Evolutionary conservation across 169 alveolate genomes (phyloP), one percentile per base, ranked within the genome.

Genomic region (Fabrea salina): DNA sequence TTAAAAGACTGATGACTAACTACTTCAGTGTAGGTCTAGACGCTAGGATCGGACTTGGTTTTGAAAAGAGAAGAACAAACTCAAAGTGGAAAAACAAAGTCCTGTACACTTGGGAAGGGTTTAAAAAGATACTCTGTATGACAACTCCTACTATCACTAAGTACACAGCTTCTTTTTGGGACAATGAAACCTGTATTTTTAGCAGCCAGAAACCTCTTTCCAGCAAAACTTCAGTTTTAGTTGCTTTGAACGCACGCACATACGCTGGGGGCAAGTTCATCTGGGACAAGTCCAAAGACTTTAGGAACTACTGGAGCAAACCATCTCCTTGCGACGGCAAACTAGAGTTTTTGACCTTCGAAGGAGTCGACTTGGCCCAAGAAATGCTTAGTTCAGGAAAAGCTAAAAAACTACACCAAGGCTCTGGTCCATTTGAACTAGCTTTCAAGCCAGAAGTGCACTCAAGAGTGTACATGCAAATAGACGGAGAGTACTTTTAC

Each of bases 1-100:
- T 83, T 19, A 67, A 80, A 16, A 85, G 86, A 53, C 66, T 72
- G 32, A 94, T 95, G 97, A 89, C 95, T n/a, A 94, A 96, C 79
- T 96, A 94, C 80, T 95, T 93, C 82, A 91, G 97, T 68, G 84
- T 97, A 33, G 99, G 99, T 3, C 92, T 91, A 43, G 99, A 95
- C 86, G 95, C 97, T 16, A 77, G 97, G 77, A 92, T 95, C 51
- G 99, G 99, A 7, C 83, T 92, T 44, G 97, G 97, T 7, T 94
- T 93, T 87, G 98, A 95, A 76, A 93, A 96, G 59, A 89, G 84
- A 43, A 86, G 98, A 61, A 80, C 92, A 35, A 76, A 86, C 33
- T 89, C 87, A 43, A 82, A 92, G 43, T 80, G 87, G 13, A 75
- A 89, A 41, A 91, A 95, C 86, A 90, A 90, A 56, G 53, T 89